Percentiles rank a stretch among this genome's conserved stretches.
Conservation (phyloP, 345 rosid genomes). For the Excoecaria agallocha region DNA sequence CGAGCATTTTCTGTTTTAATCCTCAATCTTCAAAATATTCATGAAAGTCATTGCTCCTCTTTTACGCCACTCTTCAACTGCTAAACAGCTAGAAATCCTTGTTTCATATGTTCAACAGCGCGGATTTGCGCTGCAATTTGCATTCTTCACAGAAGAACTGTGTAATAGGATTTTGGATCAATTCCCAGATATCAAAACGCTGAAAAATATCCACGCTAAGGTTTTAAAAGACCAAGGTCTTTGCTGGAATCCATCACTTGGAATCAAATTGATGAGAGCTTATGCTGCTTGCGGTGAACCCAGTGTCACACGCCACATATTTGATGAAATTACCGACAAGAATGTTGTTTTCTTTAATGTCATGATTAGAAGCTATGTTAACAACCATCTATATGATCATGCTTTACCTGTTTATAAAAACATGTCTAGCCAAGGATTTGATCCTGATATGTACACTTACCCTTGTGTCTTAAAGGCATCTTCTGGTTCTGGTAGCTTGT, state of each 20-base stretch:
- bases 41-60: slow-evolving; percentile 40
- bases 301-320: slow-evolving; percentile 49
- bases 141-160: slow-evolving; percentile 28
- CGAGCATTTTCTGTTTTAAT: not conserved
- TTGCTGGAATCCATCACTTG: slow-evolving; percentile 40
- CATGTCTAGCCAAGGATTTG: slow-evolving; percentile 39
- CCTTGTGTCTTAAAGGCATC: slow-evolving; percentile 76
- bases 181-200: slow-evolving; percentile 48
- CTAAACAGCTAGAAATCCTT: slow-evolving; percentile 18
- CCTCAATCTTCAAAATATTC: slow-evolving; percentile 5
- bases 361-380: slow-evolving; percentile 71
- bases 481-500: slow-evolving; percentile 49
- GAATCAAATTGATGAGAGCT: slow-evolving; percentile 60
- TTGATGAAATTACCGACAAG: slow-evolving; percentile 63
- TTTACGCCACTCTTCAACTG: slow-evolving; percentile 31
- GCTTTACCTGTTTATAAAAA: slow-evolving; percentile 43
- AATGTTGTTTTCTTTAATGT: slow-evolving; percentile 67
- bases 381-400: slow-evolving; percentile 41
- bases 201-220: slow-evolving; percentile 44
- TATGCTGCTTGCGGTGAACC: slow-evolving; percentile 49
- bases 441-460: slow-evolving; percentile 64
- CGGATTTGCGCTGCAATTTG: slow-evolving; percentile 9
- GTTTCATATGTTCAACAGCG: slow-evolving; percentile 17
- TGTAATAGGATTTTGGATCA: slow-evolving; percentile 47
- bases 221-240: slow-evolving; percentile 32